Evolutionary conservation across 352 stramenopile species (phyloP), one percentile per base, ranked within the genome.

Genomic region (Phytophthora uliginosa): DNA sequence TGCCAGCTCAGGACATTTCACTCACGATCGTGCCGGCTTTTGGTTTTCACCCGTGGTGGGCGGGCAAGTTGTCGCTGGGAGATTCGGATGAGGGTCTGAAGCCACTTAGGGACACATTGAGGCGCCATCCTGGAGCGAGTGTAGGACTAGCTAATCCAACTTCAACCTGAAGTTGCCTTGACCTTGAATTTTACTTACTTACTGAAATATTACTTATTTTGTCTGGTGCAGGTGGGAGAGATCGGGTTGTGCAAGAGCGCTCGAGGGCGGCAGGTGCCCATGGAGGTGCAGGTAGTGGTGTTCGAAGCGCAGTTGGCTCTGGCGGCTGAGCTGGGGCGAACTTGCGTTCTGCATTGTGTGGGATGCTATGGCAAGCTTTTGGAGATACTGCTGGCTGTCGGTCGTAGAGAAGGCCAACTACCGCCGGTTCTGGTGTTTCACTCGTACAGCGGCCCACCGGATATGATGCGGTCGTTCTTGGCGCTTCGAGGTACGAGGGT

Each of bases 1-100:
- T 59, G n/a, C 61, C 67, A 9, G 31, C 34, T 5, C 2, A 62
- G 5, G 51, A 60, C 3, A 60, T 31, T 17, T 22, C 13, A 0
- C 26, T 85, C 12, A 59, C 63, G 4, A 82, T 94, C 47, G 58
- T 92, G 33, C 77, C 85, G 22, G 71, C 73, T 17, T 96, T 96
- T 67, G 89, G 89, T 0, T 55, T 96, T 0, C 89, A 96, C 78
- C 89, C 89, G 12, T 96, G 89, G 89, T 96, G 84, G 84, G 82
- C 82, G 1, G 26, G 63, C 1, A 57, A 83, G 0, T 48, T 83
- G 8, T 55, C 40, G 9, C 3, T 42, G 9, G 65, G 51, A 0
- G 59, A 52, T n/a, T 17, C 63, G 18, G 86, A 15, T 0, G 38
- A 85, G 9, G 40, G 33, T 20, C 34, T 96, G 26, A 53, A 59